Conservation (phyloP, 1,139 yeast genomes). For the Pichia sp. region DNA sequence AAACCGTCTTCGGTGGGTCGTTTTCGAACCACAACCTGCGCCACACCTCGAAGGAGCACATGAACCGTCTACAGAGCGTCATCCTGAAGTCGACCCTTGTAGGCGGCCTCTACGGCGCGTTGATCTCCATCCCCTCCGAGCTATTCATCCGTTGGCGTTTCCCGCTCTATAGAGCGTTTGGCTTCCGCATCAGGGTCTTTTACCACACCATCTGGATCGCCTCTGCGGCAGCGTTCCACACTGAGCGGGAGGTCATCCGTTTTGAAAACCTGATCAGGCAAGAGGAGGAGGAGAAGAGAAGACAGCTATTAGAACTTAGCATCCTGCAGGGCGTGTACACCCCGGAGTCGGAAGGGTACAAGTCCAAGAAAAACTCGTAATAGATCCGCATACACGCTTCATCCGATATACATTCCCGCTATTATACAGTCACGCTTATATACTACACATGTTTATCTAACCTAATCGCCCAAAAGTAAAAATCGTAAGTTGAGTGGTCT, state of each 20-base stretch:
- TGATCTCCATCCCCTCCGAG: conserved; percentile 34
- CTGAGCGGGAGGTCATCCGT: conserved; percentile 33
- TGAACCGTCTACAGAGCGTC: conserved; percentile 27
- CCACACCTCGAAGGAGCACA: conserved; percentile 27
- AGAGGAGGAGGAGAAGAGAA: conserved; percentile 32
- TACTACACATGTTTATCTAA: too few relatives aligned
- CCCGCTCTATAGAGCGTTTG: conserved; percentile 34
- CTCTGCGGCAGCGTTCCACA: conserved; percentile 32
- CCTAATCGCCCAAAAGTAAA: too few relatives aligned
- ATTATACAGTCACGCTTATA: neutral
- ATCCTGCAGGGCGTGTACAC: conserved; percentile 31
- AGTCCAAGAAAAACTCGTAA: neutral
- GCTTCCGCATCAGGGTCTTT: conserved; percentile 33
- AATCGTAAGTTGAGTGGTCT: too few relatives aligned
- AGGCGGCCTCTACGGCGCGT: conserved; percentile 35
- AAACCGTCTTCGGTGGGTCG: conserved; percentile 3
- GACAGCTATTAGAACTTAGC: conserved; percentile 32
- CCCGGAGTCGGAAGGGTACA: conserved; percentile 29
- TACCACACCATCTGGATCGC: conserved; percentile 36
- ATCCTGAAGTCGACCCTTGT: conserved; percentile 30
- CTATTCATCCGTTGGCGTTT: conserved; percentile 34
- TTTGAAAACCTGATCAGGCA: conserved; percentile 30
- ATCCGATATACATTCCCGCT: neutral
- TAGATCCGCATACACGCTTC: neutral
- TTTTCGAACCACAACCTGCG: conserved; percentile 21